Percentiles rank a stretch among this genome's conserved stretches.
phyloP scores from a whole-genome alignment of 2,329 filamentous ascomycete genomes.

The Alternaria panax region DNA sequence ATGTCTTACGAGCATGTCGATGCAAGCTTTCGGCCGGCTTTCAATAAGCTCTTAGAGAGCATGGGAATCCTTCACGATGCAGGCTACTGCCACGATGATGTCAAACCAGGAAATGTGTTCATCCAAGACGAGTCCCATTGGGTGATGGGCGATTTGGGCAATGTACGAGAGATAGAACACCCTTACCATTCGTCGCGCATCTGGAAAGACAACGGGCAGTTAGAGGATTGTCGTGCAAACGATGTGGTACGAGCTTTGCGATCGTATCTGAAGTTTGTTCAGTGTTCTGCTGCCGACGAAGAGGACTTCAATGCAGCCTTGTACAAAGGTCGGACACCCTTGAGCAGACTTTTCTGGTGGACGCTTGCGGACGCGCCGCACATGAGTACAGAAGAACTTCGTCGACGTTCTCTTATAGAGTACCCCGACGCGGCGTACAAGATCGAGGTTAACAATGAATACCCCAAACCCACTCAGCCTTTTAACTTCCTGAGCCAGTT shows the following conservation, averaged over 20 bases:
- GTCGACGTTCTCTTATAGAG: conserved; percentile 16
- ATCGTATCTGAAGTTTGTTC: conserved; percentile 37
- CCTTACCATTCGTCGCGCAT: conserved; percentile 36
- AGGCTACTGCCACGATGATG: conserved; percentile 50
- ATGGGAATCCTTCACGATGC: conserved; percentile 36
- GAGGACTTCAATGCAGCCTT: conserved; percentile 34
- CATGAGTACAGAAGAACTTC: conserved; percentile 21
- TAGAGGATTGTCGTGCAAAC: conserved; percentile 38
- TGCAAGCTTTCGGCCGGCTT: conserved; percentile 35
- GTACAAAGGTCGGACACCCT: conserved; percentile 22
- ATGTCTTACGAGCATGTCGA: conserved; percentile 30
- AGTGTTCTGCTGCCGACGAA: conserved; percentile 14
- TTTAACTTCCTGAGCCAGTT: conserved; percentile 3
- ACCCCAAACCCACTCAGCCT: not conserved
- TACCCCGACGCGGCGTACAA: conserved; percentile 6
- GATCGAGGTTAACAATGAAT: not conserved
- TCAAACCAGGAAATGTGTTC: conserved; percentile 49
- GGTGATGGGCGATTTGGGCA: conserved; percentile 49
- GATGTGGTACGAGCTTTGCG: conserved; percentile 43
- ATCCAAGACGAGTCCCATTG: conserved; percentile 30
- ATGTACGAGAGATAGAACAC: conserved; percentile 40
- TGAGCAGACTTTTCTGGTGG: conserved; percentile 41
- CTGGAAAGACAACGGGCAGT: conserved; percentile 34
- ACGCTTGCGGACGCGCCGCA: conserved; percentile 7
- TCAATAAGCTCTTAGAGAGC: conserved; percentile 34